Base-by-base conservation (phyloP, 2,329 filamentous ascomycete species). In the Cadophora malorum region DNA sequence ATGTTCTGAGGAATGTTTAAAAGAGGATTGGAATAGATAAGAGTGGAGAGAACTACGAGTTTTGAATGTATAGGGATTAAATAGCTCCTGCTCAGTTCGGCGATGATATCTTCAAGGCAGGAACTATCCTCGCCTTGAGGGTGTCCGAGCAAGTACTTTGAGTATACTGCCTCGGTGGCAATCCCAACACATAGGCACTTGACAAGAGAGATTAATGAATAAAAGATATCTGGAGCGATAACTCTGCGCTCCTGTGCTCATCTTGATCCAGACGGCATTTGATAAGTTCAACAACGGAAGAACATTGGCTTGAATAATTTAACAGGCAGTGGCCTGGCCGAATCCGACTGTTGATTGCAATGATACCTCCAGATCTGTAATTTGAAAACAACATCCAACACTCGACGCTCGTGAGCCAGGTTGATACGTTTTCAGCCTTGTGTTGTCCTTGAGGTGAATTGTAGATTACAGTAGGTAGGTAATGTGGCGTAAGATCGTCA, bases 1-100 rank as follows among this genome's bases (percentile, higher is more conserved):
- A 69, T 70, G 16, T 16, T 50, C 31, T 58, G 31, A 52, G 49
- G 61, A 67, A 50, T 67, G 58, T 25, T 19, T 25, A 16, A 9
- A 49, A 25, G 31, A 28, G 38, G 41, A 50, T 14, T 25, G 31
- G 28, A 28, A 28, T 9, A n/a, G 49, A 59, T 21, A 52, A 21
- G 45, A 64, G 25, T 35, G 35, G 14, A 49, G 31, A 21, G 4
- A 38, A 9, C 9, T 9, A 55, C 14, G 10, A 31, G 31, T 38
- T 38, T 58, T n/a, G 33, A 53, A 31, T 41, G 50, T 21, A 35
- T 16, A 56, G 31, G n/a, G n/a, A 7, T 6, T n/a, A 5, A 28
- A 28, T 58, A n/a, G 56, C 56, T 41, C 56, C 41, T 59, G 35
- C 56, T 21, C 45, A 49, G 6, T 21, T 49, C 6, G 19, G 21